Evolutionary conservation across 768 basidiomycete species (phyloP), one percentile per base, ranked within the genome.

Genomic region (Tremella yokohamensis): DNA sequence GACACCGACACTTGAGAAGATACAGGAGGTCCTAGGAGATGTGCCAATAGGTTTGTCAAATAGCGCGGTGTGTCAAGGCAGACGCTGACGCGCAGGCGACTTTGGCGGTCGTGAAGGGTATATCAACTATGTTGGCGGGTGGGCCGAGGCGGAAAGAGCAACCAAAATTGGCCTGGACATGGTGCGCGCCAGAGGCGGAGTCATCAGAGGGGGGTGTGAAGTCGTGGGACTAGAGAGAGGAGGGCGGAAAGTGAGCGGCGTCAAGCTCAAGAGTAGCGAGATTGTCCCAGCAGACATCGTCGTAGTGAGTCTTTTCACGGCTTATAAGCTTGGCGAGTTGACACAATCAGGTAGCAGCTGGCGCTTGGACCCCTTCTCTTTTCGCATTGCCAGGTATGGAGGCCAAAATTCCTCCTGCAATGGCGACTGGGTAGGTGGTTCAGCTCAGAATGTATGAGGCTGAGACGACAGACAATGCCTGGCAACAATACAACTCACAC

Each of bases 71-170:
- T n/a, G n/a, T n/a, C n/a, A n/a, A n/a, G n/a, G n/a, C n/a, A n/a
- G n/a, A n/a, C n/a, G 39, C 18, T 40, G 39, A 40, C 18, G 39
- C 12, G 12, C 59, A 4, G 73, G 73, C 6, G 18, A 50, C 1
- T 75, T 76, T 40, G 64, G 65, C n/a, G 62, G 61, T 0, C 61
- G 68, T 40, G 42, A 20, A 16, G 89, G 86, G 1, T 93, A 87
- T 69, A 64, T 87, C 45, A 94, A 91, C 67, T 78, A 78, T 8
- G 85, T 88, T 38, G 84, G 87, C 0, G 92, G 92, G 13, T 97
- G 92, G 92, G 89, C 84, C 1, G 80, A 86, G 68, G 89, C 92
- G 1, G 79, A 81, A 0, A 82, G 85, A 68, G 89, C 87, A 2
- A 68, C 90, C 8, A 66, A 75, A 1, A 70, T 81, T 9, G 76